These are phyloP conservation scores for Fusarium albidum DNA, from an alignment of 2,329 filamentous ascomycete species.

Conservation along the genomic window DNA sequence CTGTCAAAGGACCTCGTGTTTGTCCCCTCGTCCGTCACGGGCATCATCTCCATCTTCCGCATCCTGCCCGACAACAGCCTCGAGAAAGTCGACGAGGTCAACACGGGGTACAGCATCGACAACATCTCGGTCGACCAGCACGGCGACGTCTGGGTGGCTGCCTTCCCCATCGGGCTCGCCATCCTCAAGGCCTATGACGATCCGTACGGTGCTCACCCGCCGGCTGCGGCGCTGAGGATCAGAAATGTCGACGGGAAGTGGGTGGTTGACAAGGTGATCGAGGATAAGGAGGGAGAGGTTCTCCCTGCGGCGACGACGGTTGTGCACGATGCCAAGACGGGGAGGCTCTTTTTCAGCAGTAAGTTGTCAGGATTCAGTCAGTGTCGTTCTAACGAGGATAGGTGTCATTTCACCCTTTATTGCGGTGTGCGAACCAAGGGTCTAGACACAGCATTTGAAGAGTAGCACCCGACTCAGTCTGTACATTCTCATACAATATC, in stretches of 20 bases:
- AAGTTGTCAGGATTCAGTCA: background rate
- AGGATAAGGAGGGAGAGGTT: constrained; percentile 28
- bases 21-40: constrained; percentile 39
- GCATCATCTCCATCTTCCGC: constrained; percentile 30
- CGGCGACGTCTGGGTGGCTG: constrained; percentile 30
- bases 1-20: constrained; percentile 40
- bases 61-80: constrained; percentile 4
- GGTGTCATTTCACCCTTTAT: constrained; percentile 39
- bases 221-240: constrained; percentile 22
- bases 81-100: constrained; percentile 19
- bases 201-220: constrained; percentile 10
- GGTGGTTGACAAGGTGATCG: constrained; percentile 33
- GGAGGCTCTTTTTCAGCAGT: constrained; percentile 36
- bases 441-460: too few relatives aligned
- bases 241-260: constrained; percentile 10
- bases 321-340: constrained; percentile 35
- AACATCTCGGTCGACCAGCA: constrained; percentile 35
- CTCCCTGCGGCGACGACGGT: constrained; percentile 35
- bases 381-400: background rate
- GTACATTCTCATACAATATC: background rate
- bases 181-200: constrained; percentile 26
- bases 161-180: constrained; percentile 20
- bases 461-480: too few relatives aligned
- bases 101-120: constrained; percentile 23
- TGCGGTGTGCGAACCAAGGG: constrained; percentile 33